Percentiles rank a stretch among this genome's conserved stretches.
phyloP scores from a whole-genome alignment of 371 early-diverging fungal genomes.

The Saksenaea oblongispora region DNA sequence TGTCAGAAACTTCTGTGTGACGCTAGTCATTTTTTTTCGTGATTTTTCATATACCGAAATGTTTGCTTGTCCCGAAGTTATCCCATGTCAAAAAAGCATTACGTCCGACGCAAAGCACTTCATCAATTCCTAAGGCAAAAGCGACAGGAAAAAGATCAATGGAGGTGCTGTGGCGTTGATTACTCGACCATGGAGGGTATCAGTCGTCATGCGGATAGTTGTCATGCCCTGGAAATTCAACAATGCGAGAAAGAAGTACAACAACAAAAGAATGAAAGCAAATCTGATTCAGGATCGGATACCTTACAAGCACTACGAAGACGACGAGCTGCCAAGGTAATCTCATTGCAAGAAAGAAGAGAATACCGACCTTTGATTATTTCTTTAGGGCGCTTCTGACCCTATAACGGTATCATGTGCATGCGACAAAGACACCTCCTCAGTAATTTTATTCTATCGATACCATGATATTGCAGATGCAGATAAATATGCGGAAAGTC shows the following conservation, averaged over 20 bases:
- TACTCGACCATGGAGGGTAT: constrained; percentile 12
- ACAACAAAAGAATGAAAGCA: neutral
- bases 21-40: no score
- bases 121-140: neutral
- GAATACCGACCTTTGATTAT: neutral
- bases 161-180: constrained; percentile 15
- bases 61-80: no score
- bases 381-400: constrained; percentile 40
- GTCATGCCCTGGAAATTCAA: constrained; percentile 12
- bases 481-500: constrained; percentile 38
- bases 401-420: constrained; percentile 35
- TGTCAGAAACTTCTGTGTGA: no score
- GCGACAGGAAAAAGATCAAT: neutral
- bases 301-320: neutral
- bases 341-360: neutral
- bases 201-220: constrained; percentile 12
- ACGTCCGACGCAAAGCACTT: neutral
- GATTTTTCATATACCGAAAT: no score
- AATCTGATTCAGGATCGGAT: neutral
- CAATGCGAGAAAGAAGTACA: constrained; percentile 4
- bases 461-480: constrained; percentile 50
- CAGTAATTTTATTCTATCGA: constrained; percentile 66
- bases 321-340: constrained; percentile 29
- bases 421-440: constrained; percentile 25
- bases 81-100: neutral